Base-by-base conservation (phyloP, 352 stramenopile genomes). In the Globisporangium heterothallicum region DNA sequence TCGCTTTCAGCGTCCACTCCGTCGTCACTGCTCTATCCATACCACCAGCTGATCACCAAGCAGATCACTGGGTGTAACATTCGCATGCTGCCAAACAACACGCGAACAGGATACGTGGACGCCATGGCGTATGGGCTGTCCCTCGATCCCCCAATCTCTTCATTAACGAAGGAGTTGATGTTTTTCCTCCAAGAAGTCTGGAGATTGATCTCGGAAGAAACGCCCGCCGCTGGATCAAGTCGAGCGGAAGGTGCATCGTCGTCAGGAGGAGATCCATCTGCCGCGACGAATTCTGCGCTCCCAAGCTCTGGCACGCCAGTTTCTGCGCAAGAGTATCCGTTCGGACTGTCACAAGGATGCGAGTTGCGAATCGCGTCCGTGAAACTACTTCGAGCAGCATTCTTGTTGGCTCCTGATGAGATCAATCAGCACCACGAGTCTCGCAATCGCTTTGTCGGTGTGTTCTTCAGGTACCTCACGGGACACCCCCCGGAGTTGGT, bases 391-490 rank as follows among this genome's bases (percentile, higher is more conserved):
- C 86, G 85, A 29, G 86, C 86, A 14, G 84, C 87, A 0, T 94
- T 96, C 68, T 48, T 94, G 36, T 73, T 86, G 21, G 78, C 80
- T 9, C 79, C 83, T 0, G 77, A 92, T 22, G 81, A 94, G 32
- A 69, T 96, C 25, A 93, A 93, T 50, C 70, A 89, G 55, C 70
- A 93, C 56, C 83, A 92, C 27, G 86, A 94, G 47, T 75, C 85
- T 34, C 68, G 86, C 16, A 92, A 93, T 64, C 81, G 82, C 8
- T 93, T 94, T 57, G 84, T 93, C 21, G 81, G 83, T 21, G 78
- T 93, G 10, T 93, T 93, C 83, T 98, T 94, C 64, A 86, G 74
- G 32, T 96, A 81, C 77, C 89, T 89, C 45, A 98, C 70, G 18
- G 85, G 72, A 2, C 84, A 95, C 14, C 81, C 83, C 0, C 68